Conservation (phyloP, 2,329 filamentous ascomycete species). For the Pseudogymnoascus sp. region DNA sequence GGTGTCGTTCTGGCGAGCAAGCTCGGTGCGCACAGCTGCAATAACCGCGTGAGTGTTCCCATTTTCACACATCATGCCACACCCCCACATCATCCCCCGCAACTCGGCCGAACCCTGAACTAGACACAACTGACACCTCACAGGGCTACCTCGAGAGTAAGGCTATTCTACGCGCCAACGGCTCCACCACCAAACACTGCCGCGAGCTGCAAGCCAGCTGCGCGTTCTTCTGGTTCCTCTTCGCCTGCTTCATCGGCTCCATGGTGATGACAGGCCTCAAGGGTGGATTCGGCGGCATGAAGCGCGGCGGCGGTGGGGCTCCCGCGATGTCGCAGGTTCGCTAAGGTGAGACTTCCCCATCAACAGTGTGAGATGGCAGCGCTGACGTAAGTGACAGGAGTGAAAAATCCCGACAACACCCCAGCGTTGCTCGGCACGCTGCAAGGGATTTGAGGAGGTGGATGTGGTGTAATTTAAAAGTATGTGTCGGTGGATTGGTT, state of each 20-base stretch:
- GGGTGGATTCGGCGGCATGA: slow-evolving; percentile 33
- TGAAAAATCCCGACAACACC: background rate
- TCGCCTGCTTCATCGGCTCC: slow-evolving; percentile 51
- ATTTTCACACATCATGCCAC: background rate
- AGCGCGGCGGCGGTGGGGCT: slow-evolving; percentile 37
- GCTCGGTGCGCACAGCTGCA: slow-evolving; percentile 62
- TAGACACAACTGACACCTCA: background rate
- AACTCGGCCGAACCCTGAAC: background rate
- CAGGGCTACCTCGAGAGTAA: slow-evolving; percentile 38
- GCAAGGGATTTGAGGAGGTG: background rate
- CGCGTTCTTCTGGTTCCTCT: slow-evolving; percentile 76
- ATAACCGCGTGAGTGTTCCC: slow-evolving; percentile 43
- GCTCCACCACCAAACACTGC: slow-evolving; percentile 59
- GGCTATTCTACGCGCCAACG: slow-evolving; percentile 52
- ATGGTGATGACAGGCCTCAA: slow-evolving; percentile 41
- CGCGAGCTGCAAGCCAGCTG: slow-evolving; percentile 66
- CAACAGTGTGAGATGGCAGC: background rate
- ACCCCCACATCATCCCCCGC: background rate
- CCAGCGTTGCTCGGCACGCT: background rate
- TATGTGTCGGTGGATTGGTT: slow-evolving; percentile 5
- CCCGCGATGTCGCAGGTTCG: slow-evolving; percentile 47
- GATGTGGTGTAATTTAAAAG: slow-evolving; percentile 1
- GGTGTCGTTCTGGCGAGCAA: slow-evolving; percentile 65
- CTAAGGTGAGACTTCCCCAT: background rate
- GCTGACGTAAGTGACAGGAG: background rate